Evolutionary conservation across 2,329 filamentous ascomycete genomes (phyloP), one percentile per base, ranked within the genome.

Genomic region (Sporothrix globosa): DNA sequence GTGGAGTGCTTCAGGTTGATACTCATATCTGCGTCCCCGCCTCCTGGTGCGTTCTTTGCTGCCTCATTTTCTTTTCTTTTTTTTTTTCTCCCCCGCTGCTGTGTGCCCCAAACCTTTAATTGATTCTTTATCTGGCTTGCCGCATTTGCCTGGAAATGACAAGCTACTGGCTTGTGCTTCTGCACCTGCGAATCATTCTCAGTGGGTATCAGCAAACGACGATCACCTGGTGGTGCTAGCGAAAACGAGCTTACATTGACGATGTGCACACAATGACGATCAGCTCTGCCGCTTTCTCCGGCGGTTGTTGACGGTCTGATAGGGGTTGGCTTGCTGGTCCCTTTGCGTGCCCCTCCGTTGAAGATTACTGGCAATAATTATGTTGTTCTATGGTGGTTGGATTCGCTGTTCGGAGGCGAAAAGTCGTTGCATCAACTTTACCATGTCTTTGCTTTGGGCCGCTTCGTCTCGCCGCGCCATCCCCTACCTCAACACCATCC

Each of bases 1-100:
- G 52, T 39, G 53, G 24, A 54, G 52, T 68, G 54, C 67, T 56
- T 68, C 66, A 68, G 30, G 50, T 27, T 67, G 65, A 53, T 54
- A 53, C 21, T 66, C 46, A 14, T n/a, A 24, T 30, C 60, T 14
- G 24, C 39, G 58, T 3, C 61, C 5, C 34, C 24, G 50, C 30
- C 48, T 52, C 4, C 19, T 67, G 24, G 21, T n/a, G 4, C 41
- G 13, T 52, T 34, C 30, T 11, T 52, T 11, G 27, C 27, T 30
- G 27, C 3, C 27, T 30, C 27, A 4, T 30, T 4, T 30, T 30
- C 27, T 30, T 17, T 2, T 24, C 19, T 10, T 44, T 4, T 44
- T 30, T 30, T 4, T 30, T 17, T 2, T 24, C 19, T 10, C 11
- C 4, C 11, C 27, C 27, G 58, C 58, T 46, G 39, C 13, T 46